phyloP scores from a whole-genome alignment of 202 grass and related monocot species.

The Carex arenaria region DNA sequence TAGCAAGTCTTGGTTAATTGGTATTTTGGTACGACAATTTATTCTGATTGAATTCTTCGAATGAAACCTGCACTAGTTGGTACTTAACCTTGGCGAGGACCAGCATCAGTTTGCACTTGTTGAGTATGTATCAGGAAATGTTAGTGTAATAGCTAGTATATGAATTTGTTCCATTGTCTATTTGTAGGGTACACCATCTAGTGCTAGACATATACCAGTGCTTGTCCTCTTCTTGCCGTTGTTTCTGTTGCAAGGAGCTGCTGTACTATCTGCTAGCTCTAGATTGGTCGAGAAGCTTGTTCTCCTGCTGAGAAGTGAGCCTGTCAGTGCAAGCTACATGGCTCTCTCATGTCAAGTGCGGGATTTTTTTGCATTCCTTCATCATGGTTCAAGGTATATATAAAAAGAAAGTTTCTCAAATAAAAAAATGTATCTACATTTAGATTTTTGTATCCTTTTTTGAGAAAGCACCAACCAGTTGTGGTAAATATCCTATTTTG shows the following conservation, averaged over 20 bases:
- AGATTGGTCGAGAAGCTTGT: constrained; percentile 92
- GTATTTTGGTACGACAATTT: background rate
- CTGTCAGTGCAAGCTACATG: constrained; percentile 66
- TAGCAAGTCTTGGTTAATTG: background rate
- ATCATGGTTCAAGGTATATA: constrained; percentile 88
- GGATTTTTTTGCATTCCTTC: constrained; percentile 84
- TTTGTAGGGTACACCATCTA: constrained; percentile 76
- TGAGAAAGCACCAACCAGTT: background rate
- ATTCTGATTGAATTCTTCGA: background rate
- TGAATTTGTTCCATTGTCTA: constrained; percentile 32
- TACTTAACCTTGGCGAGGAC: background rate
- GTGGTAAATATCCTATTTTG: background rate
- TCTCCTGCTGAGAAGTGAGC: constrained; percentile 64
- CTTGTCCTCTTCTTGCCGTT: constrained; percentile 77
- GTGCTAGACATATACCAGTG: constrained; percentile 71
- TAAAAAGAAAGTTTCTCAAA: background rate
- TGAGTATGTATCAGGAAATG: background rate
- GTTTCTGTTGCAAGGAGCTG: constrained; percentile 85
- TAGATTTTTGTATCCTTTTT: background rate
- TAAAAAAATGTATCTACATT: background rate
- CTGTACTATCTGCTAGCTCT: constrained; percentile 63
- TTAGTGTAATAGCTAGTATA: background rate
- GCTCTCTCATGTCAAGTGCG: constrained; percentile 57
- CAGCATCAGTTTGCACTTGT: background rate
- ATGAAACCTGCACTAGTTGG: background rate